A percentile compares a stretch with the other conserved stretches of the same genome.
Conservation (phyloP, 2,329 filamentous ascomycete genomes). For the Diaporthe sp. region DNA sequence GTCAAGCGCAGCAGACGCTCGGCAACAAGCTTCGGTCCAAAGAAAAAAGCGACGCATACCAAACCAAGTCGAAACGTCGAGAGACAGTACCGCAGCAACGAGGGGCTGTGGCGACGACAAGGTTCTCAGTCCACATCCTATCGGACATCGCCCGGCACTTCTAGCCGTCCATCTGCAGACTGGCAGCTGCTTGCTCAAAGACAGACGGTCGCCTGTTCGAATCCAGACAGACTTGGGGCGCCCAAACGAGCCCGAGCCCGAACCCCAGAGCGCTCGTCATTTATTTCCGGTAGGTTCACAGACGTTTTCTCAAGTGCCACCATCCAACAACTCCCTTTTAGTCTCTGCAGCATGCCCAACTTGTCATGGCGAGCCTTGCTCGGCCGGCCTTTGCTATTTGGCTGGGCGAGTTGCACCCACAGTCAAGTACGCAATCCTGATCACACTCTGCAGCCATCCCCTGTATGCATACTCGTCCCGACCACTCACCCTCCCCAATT, state of each 20-base stretch:
- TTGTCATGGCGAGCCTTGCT: conserved; percentile 26
- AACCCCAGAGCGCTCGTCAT: background rate
- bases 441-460: conserved; percentile 40
- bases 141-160: conserved; percentile 37
- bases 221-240: background rate
- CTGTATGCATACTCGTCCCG: conserved; percentile 29
- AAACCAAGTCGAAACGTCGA: conserved; percentile 30
- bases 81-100: conserved; percentile 23
- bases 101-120: conserved; percentile 35
- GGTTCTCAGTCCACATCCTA: conserved; percentile 22
- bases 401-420: conserved; percentile 36
- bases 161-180: conserved; percentile 34
- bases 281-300: conserved; percentile 5
- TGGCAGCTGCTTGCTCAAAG: conserved; percentile 16
- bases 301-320: conserved; percentile 17
- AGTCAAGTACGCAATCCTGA: conserved; percentile 33
- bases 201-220: background rate
- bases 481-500: conserved; percentile 28
- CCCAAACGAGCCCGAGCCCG: background rate
- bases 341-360: conserved; percentile 33
- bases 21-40: conserved; percentile 17
- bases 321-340: background rate
- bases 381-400: conserved; percentile 24
- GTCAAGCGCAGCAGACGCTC: conserved; percentile 25
- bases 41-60: conserved; percentile 28